These are phyloP conservation scores for Theobroma cacao DNA, from an alignment of 345 rosid genomes.

Conservation along the genomic window DNA sequence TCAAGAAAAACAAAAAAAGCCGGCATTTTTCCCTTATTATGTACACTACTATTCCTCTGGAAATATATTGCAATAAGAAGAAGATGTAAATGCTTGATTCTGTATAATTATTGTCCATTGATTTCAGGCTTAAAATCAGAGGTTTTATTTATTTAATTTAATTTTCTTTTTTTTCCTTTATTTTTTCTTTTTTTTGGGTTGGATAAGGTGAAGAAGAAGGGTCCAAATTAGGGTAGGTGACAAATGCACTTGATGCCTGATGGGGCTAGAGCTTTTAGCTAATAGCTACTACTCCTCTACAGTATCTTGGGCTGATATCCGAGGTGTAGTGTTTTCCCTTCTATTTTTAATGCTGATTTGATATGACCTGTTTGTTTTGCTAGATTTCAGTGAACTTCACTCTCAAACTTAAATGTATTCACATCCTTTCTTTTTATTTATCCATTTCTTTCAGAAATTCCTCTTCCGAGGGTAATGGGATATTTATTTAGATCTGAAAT, in stretches of 20 bases:
- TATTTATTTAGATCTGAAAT: no score
- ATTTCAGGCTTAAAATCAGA: background rate
- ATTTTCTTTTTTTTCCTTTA: no score
- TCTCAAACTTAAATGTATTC: no score
- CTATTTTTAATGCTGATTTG: background rate
- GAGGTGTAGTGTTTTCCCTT: background rate
- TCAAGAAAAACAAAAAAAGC: no score
- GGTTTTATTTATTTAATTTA: background rate
- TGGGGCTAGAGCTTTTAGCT: background rate
- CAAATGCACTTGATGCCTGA: background rate
- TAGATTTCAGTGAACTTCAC: conserved; percentile 1
- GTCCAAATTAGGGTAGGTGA: background rate
- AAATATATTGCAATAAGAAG: background rate
- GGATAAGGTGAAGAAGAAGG: background rate
- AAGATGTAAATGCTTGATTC: background rate
- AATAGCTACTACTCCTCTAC: background rate
- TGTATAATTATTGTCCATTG: background rate
- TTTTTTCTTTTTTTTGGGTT: no score
- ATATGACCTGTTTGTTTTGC: background rate
- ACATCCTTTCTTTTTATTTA: no score
- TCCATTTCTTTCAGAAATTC: no score
- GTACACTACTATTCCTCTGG: background rate
- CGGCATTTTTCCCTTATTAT: background rate
- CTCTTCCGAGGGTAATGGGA: no score
- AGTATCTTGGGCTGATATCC: background rate